phyloP scores from a whole-genome alignment of 345 rosid genomes.

The Microcos paniculata region DNA sequence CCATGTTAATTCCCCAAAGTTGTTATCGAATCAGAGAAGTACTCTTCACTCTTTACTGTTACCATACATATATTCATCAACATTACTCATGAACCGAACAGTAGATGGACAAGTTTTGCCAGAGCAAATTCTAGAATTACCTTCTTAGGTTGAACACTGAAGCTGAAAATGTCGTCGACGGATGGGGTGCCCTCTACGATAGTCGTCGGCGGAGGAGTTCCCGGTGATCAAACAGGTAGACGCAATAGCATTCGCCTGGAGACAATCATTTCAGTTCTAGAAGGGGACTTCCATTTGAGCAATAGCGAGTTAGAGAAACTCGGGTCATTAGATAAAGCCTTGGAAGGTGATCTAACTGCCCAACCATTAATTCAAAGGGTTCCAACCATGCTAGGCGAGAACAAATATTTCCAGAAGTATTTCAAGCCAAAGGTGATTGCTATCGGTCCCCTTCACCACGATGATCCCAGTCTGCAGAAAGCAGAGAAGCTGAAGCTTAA shows the following conservation, averaged over 20 bases:
- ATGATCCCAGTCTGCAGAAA: not conserved
- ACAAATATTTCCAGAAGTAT: not conserved
- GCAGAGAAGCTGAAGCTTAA: slow-evolving; percentile 8
- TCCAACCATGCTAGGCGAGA: not conserved
- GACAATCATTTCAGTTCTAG: not conserved
- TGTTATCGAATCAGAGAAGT: too few species aligned
- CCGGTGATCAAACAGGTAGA: not conserved
- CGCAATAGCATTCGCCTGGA: not conserved
- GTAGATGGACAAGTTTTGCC: not conserved
- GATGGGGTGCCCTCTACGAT: not conserved
- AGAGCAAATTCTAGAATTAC: not conserved
- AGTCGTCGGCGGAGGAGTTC: not conserved
- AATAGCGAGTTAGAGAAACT: not conserved
- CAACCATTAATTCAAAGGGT: slow-evolving; percentile 11
- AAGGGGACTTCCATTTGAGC: not conserved
- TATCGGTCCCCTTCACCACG: slow-evolving; percentile 29
- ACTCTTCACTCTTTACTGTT: not conserved
- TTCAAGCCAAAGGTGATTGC: slow-evolving; percentile 21
- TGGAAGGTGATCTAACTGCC: not conserved
- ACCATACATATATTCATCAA: too few species aligned
- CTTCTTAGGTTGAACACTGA: not conserved
- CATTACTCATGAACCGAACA: not conserved
- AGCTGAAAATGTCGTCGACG: not conserved
- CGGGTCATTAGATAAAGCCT: slow-evolving; percentile 5
- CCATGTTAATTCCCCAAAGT: too few species aligned